A percentile compares a stretch with the other conserved stretches of the same genome.
Evolutionary conservation across 139 green algal genomes (phyloP).

Genomic region (Asterochloris sp.): DNA sequence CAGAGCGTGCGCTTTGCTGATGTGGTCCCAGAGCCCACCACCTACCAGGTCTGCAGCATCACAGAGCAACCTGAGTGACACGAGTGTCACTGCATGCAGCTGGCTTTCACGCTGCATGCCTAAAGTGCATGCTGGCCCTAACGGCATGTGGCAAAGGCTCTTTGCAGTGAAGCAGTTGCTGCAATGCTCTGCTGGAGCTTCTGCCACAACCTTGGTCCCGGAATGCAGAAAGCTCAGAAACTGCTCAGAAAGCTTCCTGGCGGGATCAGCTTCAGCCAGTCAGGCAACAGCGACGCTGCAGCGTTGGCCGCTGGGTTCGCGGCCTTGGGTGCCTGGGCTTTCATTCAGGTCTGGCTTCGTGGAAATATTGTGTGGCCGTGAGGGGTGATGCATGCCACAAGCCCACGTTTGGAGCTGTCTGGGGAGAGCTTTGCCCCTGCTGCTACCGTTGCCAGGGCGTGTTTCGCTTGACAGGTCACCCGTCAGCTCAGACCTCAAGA

Average conservation of each 20-base stretch:
- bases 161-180: neutral
- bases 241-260: constrained; percentile 7
- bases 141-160: too few relatives aligned
- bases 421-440: too few relatives aligned
- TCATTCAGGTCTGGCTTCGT: neutral
- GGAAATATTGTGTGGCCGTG: too few relatives aligned
- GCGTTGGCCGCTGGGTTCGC: neutral
- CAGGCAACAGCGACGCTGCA: neutral
- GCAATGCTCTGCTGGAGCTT: neutral
- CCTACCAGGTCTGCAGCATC: too few relatives aligned
- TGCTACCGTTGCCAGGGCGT: too few relatives aligned
- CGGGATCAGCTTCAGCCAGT: neutral
- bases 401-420: too few relatives aligned
- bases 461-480: too few relatives aligned
- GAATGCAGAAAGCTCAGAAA: constrained; percentile 2
- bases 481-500: neutral
- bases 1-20: constrained; percentile 17
- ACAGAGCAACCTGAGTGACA: too few relatives aligned
- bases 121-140: too few relatives aligned
- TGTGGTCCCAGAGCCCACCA: neutral
- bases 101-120: too few relatives aligned
- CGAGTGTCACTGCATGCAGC: too few relatives aligned
- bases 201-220: neutral
- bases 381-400: too few relatives aligned
- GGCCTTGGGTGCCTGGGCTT: neutral